Conservation (phyloP, 352 stramenopile species). For the Globisporangium nagaii region DNA sequence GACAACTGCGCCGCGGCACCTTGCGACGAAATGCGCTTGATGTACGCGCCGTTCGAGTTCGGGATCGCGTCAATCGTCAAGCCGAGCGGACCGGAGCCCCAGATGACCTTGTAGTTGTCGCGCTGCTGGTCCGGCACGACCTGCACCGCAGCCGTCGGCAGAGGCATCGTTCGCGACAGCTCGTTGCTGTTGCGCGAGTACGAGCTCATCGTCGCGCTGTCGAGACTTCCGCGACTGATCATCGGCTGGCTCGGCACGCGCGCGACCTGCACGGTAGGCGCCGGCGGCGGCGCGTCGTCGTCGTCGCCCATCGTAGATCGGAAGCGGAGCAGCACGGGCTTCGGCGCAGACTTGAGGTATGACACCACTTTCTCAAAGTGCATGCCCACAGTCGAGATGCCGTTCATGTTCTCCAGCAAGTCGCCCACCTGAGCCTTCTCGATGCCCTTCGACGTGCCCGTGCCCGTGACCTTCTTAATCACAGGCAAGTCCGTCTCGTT, state of each 20-base stretch:
- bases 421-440: slow-evolving; percentile 80
- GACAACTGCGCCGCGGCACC: slow-evolving; percentile 67
- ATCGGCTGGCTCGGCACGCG: slow-evolving; percentile 5
- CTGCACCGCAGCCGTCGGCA: slow-evolving; percentile 9
- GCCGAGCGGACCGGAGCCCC: slow-evolving; percentile 65
- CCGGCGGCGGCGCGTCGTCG: slow-evolving; percentile 8
- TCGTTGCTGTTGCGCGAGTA: slow-evolving; percentile 5
- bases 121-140: slow-evolving; percentile 1
- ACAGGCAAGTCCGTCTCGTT: slow-evolving; percentile 75
- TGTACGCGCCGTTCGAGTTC: slow-evolving; percentile 53
- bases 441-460: slow-evolving; percentile 68
- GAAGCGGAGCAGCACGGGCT: slow-evolving; percentile 72
- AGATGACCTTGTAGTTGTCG: slow-evolving; percentile 77
- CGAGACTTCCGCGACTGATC: slow-evolving; percentile 6
- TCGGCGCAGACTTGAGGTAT: slow-evolving; percentile 76
- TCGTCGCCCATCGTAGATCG: slow-evolving; percentile 38
- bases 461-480: slow-evolving; percentile 87
- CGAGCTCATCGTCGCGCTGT: slow-evolving; percentile 4
- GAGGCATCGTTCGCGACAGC: slow-evolving; percentile 17
- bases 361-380: slow-evolving; percentile 80
- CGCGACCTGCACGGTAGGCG: slow-evolving; percentile 18
- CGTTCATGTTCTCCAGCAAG: slow-evolving; percentile 80
- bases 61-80: slow-evolving; percentile 79
- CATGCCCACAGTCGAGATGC: slow-evolving; percentile 55
- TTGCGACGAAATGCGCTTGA: slow-evolving; percentile 73